These are phyloP conservation scores for Amanita pseudoporphyria DNA, from an alignment of 768 basidiomycete species.

Conservation along the genomic window DNA sequence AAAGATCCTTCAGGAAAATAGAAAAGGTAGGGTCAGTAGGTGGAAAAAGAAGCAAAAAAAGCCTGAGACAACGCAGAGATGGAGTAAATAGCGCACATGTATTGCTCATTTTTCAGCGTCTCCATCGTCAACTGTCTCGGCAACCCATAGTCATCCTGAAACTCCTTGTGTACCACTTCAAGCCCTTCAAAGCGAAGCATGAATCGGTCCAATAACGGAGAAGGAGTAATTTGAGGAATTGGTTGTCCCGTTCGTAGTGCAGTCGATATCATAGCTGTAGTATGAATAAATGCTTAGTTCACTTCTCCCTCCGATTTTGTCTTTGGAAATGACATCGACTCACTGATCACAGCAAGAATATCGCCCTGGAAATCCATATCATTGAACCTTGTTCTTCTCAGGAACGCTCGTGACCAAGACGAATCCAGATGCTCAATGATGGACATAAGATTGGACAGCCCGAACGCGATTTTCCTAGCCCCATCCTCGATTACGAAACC, in stretches of 20 bases:
- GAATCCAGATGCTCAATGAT: constrained; percentile 65
- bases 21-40: no score
- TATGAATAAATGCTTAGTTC: not conserved
- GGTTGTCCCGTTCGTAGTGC: constrained; percentile 65
- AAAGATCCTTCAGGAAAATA: constrained; percentile 44
- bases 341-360: constrained; percentile 72
- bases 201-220: constrained; percentile 49
- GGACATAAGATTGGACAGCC: constrained; percentile 66
- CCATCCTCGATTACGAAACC: not conserved
- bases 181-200: no score
- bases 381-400: constrained; percentile 61
- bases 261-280: constrained; percentile 63
- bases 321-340: constrained; percentile 19
- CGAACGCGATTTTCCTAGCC: constrained; percentile 54
- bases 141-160: constrained; percentile 67
- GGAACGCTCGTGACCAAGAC: no score
- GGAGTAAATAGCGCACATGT: constrained; percentile 42
- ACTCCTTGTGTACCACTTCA: no score
- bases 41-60: no score
- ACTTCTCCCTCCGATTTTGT: no score
- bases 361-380: constrained; percentile 83
- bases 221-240: constrained; percentile 81
- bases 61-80: not conserved
- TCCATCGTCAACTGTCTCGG: constrained; percentile 63
- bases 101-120: constrained; percentile 69